Base-by-base conservation (phyloP, 2,329 filamentous ascomycete genomes). In the Colletotrichum siamense region DNA sequence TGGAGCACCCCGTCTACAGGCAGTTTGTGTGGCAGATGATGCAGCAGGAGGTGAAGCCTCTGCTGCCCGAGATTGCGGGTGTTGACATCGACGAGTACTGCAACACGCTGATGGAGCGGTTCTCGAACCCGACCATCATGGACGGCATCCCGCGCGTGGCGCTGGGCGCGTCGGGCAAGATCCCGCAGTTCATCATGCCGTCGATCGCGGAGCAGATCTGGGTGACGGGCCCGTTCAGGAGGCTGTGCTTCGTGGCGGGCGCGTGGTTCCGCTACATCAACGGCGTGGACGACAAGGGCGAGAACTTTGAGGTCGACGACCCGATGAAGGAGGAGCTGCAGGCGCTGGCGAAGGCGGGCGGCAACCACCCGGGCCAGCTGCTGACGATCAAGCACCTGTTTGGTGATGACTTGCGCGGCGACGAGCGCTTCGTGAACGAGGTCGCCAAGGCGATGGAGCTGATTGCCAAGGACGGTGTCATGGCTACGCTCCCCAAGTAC, bases 111-210 rank as follows among this genome's bases (percentile, higher is more conserved):
- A 86, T 90, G 76, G 88, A 89, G 81, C 89, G 89, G 49, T 90
- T 90, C 84, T 87, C 87, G 80, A 90, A 90, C 87, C 88, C 89
- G 1, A 89, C 88, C 70, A 90, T 90, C 79, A 89, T 87, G 88
- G 89, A 90, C 76, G 88, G 90, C 82, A 84, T 90, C 71, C 86
- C 88, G 52, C 89, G 89, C 49, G 83, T 90, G 76, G 87, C 87
- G 75, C 86, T 90, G 26, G 87, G 87, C 80, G 88, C 85, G 26
- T 89, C 88, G 8, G 89, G 89, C 83, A 90, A 90, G 86, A 86
- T 90, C 52, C 89, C 89, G 0, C 88, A 88, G 82, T 88, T 88
- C 83, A 86, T 88, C 84, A 88, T 87, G 86, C 86, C 86, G 12
- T 87, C 86, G 34, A 84, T 88, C 74, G 86, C 86, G 74, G 86